Evolutionary conservation across 1,284 basidiomycete species (phyloP), one percentile per base, ranked within the genome.

Genomic region (Malassezia yamatoensis): DNA sequence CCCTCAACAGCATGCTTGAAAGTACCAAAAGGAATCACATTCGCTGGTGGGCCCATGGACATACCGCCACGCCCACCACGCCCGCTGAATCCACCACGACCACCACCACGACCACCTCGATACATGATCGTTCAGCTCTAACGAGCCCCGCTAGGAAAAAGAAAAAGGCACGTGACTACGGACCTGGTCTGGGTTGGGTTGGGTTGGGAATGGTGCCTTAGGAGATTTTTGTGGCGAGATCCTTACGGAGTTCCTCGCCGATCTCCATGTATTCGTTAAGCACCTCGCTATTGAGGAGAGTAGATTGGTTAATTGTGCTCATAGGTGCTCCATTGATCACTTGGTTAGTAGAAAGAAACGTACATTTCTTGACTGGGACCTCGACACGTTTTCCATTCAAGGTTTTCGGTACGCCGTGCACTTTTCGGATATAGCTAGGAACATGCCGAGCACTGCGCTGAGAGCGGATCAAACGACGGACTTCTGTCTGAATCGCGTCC

Each of bases 371-470:
- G 33, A 86, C 83, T 9, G 85, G 81, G 11, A 88, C 85, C 75
- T 90, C 88, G 48, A 90, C 86, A 42, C 84, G 81, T 74, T 90
- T 91, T 34, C 85, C 85, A 62, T 90, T 90, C 51, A 89, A 77
- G 12, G 88, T 91, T 74, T 88, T 60, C 12, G 87, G 87, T 29
- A 88, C 81, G 72, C 87, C 87, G 10, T 73, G 62, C 4, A 85
- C 85, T 68, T 83, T 81, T 15, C 86, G 76, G 57, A 88, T 82
- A 81, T 85, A 74, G 46, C 57, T 60, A 12, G 71, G 72, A 2
- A 75, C 68, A 53, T 74, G 71, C 20, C 75, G 51, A 2, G 75
- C 63, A 69, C 83, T 87, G 66, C 86, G 79, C 56, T 82, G 79
- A 21, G 77, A 66, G 36, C 87, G 79, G 63, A 89, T 82, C 64